Percentiles rank a stretch among this genome's conserved stretches.
These are phyloP conservation scores for Gamarada debralockiae DNA, from an alignment of 495 filamentous ascomycete species.

Conservation along the genomic window DNA sequence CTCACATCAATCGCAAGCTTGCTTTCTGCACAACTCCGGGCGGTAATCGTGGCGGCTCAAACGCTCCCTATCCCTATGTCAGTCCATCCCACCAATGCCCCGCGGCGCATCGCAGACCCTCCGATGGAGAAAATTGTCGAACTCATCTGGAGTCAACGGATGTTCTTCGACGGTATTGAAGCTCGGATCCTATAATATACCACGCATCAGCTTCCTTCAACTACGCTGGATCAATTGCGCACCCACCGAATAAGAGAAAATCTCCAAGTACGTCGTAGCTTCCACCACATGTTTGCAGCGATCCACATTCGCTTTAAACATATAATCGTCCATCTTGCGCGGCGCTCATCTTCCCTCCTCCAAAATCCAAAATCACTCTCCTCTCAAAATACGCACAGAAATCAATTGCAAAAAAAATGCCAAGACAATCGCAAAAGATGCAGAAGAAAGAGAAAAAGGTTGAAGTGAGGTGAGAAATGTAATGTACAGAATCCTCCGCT, in stretches of 20 bases:
- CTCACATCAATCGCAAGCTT: slow-evolving; percentile 48
- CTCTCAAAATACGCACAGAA: no score
- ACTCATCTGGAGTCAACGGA: slow-evolving; percentile 43
- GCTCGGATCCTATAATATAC: slow-evolving; percentile 32
- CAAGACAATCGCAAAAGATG: no score
- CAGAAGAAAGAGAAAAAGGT: no score
- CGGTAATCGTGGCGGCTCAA: slow-evolving; percentile 36
- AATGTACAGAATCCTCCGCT: no score
- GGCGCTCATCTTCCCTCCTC: no score
- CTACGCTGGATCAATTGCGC: neutral
- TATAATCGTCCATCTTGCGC: slow-evolving; percentile 50
- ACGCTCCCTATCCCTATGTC: slow-evolving; percentile 37
- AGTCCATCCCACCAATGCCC: neutral
- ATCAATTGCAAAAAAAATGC: no score
- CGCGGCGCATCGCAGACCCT: slow-evolving; percentile 28
- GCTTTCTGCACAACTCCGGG: slow-evolving; percentile 36
- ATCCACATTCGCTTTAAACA: slow-evolving; percentile 40
- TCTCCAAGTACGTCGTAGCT: slow-evolving; percentile 48
- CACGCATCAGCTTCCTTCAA: slow-evolving; percentile 2
- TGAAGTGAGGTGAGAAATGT: no score
- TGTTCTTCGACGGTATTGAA: slow-evolving; percentile 46
- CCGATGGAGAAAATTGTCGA: slow-evolving; percentile 47
- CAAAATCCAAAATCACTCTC: no score
- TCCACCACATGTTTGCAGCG: slow-evolving; percentile 41
- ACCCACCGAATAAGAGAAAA: slow-evolving; percentile 50